Evolutionary conservation across 2,329 filamentous ascomycete species (phyloP).

Genomic region (Neonectria coccinea): DNA sequence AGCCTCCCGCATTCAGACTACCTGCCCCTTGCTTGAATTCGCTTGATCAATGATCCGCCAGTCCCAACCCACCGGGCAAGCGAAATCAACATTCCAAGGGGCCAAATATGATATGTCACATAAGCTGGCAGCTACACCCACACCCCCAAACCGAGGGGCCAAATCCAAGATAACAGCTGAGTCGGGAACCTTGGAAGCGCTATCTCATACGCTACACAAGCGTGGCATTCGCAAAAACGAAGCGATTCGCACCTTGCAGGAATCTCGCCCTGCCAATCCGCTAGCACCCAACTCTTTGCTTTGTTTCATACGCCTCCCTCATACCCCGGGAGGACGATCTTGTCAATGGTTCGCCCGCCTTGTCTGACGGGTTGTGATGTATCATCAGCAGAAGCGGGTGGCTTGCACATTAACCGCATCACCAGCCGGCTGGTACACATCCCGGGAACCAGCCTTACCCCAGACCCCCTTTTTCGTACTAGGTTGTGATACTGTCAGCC

Average conservation of each 20-base stretch:
- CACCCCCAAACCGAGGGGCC: not conserved
- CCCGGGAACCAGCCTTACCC: not conserved
- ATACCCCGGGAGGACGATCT: conserved; percentile 14
- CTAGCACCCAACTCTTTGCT: conserved; percentile 16
- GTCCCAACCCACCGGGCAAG: conserved; percentile 34
- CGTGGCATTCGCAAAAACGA: conserved; percentile 16
- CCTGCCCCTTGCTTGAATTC: conserved; percentile 28
- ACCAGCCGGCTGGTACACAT: not conserved
- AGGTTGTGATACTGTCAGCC: conserved; percentile 1
- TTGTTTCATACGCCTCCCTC: conserved; percentile 18
- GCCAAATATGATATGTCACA: conserved; percentile 39
- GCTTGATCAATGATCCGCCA: conserved; percentile 29
- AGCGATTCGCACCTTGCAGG: conserved; percentile 17
- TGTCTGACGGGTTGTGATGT: conserved; percentile 20
- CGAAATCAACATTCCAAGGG: conserved; percentile 32
- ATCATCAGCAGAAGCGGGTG: conserved; percentile 12
- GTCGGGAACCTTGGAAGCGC: not conserved
- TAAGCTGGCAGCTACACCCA: conserved; percentile 20
- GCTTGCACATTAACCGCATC: conserved; percentile 22
- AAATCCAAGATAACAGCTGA: not conserved
- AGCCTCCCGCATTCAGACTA: conserved; percentile 37
- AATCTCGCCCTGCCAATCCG: conserved; percentile 12
- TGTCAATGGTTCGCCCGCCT: conserved; percentile 25
- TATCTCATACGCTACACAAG: not conserved
- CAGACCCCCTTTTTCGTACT: conserved; percentile 8